These are phyloP conservation scores for Tuber indicum DNA, from an alignment of 495 filamentous ascomycete species.

Conservation along the genomic window DNA sequence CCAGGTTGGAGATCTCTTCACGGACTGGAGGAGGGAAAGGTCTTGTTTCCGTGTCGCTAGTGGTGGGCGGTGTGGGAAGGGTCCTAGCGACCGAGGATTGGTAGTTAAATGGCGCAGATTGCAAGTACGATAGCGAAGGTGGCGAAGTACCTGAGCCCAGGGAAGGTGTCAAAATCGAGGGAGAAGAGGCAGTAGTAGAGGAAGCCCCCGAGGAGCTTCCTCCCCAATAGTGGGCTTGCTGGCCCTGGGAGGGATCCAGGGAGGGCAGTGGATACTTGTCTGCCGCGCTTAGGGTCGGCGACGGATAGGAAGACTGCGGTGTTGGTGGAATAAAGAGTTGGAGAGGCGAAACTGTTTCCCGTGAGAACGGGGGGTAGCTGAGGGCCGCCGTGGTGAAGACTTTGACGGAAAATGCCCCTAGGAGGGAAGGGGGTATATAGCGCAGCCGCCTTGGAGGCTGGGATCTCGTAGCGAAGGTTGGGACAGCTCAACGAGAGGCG, in stretches of 20 bases:
- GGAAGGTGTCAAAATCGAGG: slow-evolving; percentile 32
- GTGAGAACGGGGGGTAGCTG: slow-evolving; percentile 41
- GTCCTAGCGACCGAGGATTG: slow-evolving; percentile 26
- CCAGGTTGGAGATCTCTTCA: slow-evolving; percentile 38
- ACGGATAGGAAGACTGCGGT: slow-evolving; percentile 38
- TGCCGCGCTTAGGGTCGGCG: slow-evolving; percentile 33
- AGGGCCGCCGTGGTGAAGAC: slow-evolving; percentile 39
- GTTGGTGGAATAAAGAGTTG: slow-evolving; percentile 40
- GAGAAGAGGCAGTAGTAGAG: slow-evolving; percentile 31
- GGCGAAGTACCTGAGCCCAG: slow-evolving; percentile 26
- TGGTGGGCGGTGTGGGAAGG: slow-evolving; percentile 38
- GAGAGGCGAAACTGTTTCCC: slow-evolving; percentile 35
- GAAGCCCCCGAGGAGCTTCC: slow-evolving; percentile 38
- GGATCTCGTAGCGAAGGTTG: slow-evolving; percentile 25
- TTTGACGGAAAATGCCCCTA: slow-evolving; percentile 26
- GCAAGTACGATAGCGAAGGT: slow-evolving; percentile 28
- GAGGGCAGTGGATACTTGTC: slow-evolving; percentile 40
- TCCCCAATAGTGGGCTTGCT: slow-evolving; percentile 42
- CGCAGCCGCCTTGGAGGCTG: slow-evolving; percentile 18
- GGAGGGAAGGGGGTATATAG: slow-evolving; percentile 31
- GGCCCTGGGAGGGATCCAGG: slow-evolving; percentile 42
- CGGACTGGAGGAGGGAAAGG: slow-evolving; percentile 30
- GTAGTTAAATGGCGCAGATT: slow-evolving; percentile 28
- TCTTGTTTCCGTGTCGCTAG: slow-evolving; percentile 33
- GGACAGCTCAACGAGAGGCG: slow-evolving; percentile 22